Percentiles rank a stretch among this genome's conserved stretches.
These are phyloP conservation scores for Hypoxylon subgilvum DNA, from an alignment of 495 filamentous ascomycete species.

Conservation along the genomic window DNA sequence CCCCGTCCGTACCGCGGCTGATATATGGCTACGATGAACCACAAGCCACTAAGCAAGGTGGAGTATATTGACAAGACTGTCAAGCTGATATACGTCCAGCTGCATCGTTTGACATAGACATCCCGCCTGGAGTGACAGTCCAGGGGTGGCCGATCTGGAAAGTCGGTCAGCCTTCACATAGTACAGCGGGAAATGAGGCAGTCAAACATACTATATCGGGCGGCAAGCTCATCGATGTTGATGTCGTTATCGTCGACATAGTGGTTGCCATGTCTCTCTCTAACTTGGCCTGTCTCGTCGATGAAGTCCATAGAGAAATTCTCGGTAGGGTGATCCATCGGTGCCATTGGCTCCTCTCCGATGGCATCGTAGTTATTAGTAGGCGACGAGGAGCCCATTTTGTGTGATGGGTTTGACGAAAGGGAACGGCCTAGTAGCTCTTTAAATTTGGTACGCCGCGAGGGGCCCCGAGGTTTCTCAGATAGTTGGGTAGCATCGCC, in stretches of 20 bases:
- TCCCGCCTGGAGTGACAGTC: constrained; percentile 44
- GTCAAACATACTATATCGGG: constrained; percentile 21
- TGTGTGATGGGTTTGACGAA: constrained; percentile 4
- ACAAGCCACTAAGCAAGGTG: constrained; percentile 69
- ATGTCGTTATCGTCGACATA: constrained; percentile 5
- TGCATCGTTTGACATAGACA: constrained; percentile 48
- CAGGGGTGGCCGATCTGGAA: constrained; percentile 21
- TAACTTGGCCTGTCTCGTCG: neutral
- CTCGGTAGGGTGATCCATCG: constrained; percentile 1
- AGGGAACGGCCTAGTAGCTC: constrained; percentile 27
- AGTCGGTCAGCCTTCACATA: neutral
- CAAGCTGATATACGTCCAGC: constrained; percentile 65
- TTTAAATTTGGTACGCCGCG: constrained; percentile 23
- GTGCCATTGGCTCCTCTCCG: neutral
- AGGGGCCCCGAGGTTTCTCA: neutral
- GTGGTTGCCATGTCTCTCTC: neutral
- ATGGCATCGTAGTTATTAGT: constrained; percentile 16
- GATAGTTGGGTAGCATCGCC: neutral
- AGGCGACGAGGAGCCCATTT: constrained; percentile 5
- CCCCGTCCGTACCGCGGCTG: constrained; percentile 64
- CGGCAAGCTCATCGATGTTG: constrained; percentile 23
- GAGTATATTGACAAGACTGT: constrained; percentile 69
- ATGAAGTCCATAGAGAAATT: constrained; percentile 14
- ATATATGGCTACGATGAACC: constrained; percentile 61
- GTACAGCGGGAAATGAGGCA: neutral